phyloP scores from a whole-genome alignment of 352 stramenopile species.

The Aphanomyces euteiches region DNA sequence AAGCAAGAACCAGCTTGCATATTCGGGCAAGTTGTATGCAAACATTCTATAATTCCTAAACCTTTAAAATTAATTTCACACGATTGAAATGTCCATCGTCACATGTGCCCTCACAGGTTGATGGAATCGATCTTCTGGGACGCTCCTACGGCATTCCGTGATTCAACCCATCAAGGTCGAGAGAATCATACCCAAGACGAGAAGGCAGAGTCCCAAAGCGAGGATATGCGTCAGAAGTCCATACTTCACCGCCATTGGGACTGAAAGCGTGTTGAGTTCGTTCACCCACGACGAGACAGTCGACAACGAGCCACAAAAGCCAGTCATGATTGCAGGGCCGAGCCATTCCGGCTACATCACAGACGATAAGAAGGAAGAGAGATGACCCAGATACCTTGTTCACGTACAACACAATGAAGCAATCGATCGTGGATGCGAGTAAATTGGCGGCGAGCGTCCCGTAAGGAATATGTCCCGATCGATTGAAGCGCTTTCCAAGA shows the following conservation, averaged over 20 bases:
- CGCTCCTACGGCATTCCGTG: not conserved
- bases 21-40: too few relatives aligned
- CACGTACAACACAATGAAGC: constrained; percentile 31
- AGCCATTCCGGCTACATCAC: constrained; percentile 13
- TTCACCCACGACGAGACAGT: constrained; percentile 68
- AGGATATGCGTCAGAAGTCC: not conserved
- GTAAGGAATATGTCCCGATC: constrained; percentile 47
- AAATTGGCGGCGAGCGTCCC: constrained; percentile 67
- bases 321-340: constrained; percentile 45
- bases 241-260: not conserved
- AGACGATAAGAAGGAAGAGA: not conserved
- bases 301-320: constrained; percentile 62
- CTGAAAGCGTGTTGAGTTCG: constrained; percentile 48
- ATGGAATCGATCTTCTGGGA: not conserved
- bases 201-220: not conserved
- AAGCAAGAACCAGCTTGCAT: too few relatives aligned
- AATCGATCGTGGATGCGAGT: constrained; percentile 48
- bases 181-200: not conserved
- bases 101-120: not conserved
- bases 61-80: not conserved
- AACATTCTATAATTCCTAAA: too few relatives aligned
- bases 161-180: not conserved
- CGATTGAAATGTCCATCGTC: constrained; percentile 12
- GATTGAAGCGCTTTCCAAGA: constrained; percentile 49
- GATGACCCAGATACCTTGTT: constrained; percentile 32